phyloP scores from a whole-genome alignment of 1,139 yeast genomes.

The Sugiyamaella neomexicana region DNA sequence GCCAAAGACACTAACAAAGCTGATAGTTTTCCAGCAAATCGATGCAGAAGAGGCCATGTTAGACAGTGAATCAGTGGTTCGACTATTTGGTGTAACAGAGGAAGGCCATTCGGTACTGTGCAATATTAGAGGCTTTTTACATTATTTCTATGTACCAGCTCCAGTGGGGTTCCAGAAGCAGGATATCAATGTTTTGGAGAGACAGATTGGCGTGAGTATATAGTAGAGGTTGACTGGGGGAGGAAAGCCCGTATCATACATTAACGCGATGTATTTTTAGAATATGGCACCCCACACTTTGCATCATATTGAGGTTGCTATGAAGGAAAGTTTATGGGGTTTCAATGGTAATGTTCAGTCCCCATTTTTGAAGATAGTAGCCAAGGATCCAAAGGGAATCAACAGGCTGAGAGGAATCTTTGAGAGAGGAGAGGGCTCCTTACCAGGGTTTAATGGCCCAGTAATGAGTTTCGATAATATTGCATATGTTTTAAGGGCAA shows the following conservation, averaged over 20 bases:
- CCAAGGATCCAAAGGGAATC: slow-evolving; percentile 63
- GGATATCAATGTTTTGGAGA: slow-evolving; percentile 51
- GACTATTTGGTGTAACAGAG: slow-evolving; percentile 89
- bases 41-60: slow-evolving; percentile 84
- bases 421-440: slow-evolving; percentile 74
- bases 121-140: slow-evolving; percentile 83
- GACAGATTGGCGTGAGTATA: slow-evolving; percentile 35
- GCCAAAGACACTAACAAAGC: slow-evolving; percentile 5
- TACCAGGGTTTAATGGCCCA: slow-evolving; percentile 39
- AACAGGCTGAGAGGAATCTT: slow-evolving; percentile 72
- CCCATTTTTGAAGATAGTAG: slow-evolving; percentile 75
- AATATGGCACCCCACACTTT: slow-evolving; percentile 22
- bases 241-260: neutral
- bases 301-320: slow-evolving; percentile 59
- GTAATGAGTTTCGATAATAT: slow-evolving; percentile 85
- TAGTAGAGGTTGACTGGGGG: neutral
- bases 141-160: slow-evolving; percentile 89
- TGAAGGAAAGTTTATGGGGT: slow-evolving; percentile 93
- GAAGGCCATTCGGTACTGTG: slow-evolving; percentile 88
- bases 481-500: slow-evolving; percentile 77
- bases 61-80: slow-evolving; percentile 56
- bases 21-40: slow-evolving; percentile 71
- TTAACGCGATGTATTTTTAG: neutral
- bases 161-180: slow-evolving; percentile 71
- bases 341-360: slow-evolving; percentile 74